Conservation (phyloP, 768 basidiomycete species). For the Tricholomella constricta region DNA sequence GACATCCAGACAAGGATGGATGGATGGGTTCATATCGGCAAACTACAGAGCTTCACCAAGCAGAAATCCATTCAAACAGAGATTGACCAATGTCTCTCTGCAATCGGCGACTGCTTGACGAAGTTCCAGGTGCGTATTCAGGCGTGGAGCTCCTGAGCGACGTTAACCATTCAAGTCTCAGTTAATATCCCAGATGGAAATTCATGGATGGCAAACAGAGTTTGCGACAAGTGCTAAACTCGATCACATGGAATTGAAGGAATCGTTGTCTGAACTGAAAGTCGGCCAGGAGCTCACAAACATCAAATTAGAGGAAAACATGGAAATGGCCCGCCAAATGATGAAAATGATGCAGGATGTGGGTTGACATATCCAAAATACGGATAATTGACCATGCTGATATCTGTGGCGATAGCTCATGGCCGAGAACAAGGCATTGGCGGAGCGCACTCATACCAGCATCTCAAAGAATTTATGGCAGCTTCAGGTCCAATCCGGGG, state of each 20-base stretch:
- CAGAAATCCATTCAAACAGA: conserved; percentile 27
- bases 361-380: not conserved
- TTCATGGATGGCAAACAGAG: conserved; percentile 50
- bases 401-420: conserved; percentile 27
- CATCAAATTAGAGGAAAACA: conserved; percentile 25
- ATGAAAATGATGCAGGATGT: conserved; percentile 57
- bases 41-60: conserved; percentile 44
- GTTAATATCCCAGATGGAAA: conserved; percentile 48
- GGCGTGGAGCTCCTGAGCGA: not conserved
- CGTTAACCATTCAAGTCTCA: conserved; percentile 17
- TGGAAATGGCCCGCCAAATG: conserved; percentile 38
- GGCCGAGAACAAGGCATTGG: conserved; percentile 31
- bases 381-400: not conserved
- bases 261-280: conserved; percentile 44
- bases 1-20: conserved; percentile 42
- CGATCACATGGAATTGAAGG: conserved; percentile 47
- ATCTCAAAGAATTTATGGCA: conserved; percentile 51
- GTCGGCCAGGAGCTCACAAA: conserved; percentile 39
- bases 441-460: conserved; percentile 41
- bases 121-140: conserved; percentile 43
- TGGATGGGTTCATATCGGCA: conserved; percentile 42
- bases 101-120: conserved; percentile 46
- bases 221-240: conserved; percentile 37
- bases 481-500: conserved; percentile 46
- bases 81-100: conserved; percentile 46